Base-by-base conservation (phyloP, 2,329 filamentous ascomycete genomes). In the Cladosporium sp. region DNA sequence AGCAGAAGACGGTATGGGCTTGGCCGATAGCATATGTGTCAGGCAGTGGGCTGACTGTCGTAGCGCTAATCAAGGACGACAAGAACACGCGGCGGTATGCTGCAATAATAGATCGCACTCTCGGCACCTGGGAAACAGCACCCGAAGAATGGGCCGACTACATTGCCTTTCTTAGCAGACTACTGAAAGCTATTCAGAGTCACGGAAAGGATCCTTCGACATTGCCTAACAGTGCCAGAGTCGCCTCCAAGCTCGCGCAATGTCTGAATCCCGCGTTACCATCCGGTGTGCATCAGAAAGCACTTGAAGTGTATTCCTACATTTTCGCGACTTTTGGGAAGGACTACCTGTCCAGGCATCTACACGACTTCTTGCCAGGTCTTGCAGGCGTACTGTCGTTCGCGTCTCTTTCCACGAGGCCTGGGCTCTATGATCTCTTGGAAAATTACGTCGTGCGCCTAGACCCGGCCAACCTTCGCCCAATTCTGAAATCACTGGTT, bases 91-190 rank as follows among this genome's bases (percentile, higher is more conserved):
- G 91, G 60, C 87, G 91, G 69, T 98, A 97, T 81, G 89, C 90
- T 42, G 82, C 85, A 45, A 87, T 84, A 54, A 85, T 98, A 59
- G 92, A 97, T 66, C 83, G 90, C 69, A 87, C 90, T 33, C 79
- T 98, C 57, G 82, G 87, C 43, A 78, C 95, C 33, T 98, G 96
- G 74, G 93, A 98, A 68, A 91, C 89, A 13, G 84, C 89, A 31
- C 78, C 96, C 61, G 90, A 97, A 72, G 93, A 98, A 82, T 98
- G 93, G 93, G 93, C 95, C 45, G 93, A 98, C 73, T 98, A 98
- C 68, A 98, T 98, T 65, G 95, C 92, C 14, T 98, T 97, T 68
- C 75, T 98, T 52, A 95, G 88, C 67, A 84, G 89, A 57, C 77
- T 98, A 45, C 77, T 95, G 57, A 97, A 96, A 82, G 89, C 92